Evolutionary conservation across 148 eudicot genomes (phyloP).

Genomic region (Camellia japonica): DNA sequence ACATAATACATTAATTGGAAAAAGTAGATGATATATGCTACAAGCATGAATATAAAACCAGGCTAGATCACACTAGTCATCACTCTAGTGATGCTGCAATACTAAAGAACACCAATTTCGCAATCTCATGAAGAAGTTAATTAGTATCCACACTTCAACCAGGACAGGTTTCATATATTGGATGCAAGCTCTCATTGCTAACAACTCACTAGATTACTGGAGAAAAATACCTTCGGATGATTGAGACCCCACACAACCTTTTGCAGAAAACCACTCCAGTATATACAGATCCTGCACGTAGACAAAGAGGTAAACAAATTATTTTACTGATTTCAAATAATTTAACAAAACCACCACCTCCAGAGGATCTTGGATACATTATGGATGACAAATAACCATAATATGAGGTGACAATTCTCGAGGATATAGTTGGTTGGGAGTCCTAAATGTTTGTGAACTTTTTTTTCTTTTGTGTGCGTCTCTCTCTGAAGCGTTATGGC

Average conservation of each 20-base stretch:
- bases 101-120: not conserved
- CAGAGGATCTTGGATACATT: not conserved
- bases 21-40: not conserved
- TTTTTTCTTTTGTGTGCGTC: not conserved
- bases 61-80: no score
- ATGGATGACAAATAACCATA: not conserved
- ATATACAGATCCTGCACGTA: conserved; percentile 48
- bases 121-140: not conserved
- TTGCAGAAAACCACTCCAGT: conserved; percentile 58
- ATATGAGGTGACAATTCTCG: not conserved
- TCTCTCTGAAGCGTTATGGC: no score
- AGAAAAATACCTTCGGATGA: conserved; percentile 51
- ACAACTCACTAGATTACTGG: not conserved
- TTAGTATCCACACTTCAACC: not conserved
- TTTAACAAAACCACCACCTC: not conserved
- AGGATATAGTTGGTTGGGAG: not conserved
- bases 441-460: not conserved
- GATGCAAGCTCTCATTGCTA: not conserved
- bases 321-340: not conserved
- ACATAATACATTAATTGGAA: not conserved
- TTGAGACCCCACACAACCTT: conserved; percentile 62
- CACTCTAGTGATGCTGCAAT: not conserved
- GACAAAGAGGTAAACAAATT: not conserved
- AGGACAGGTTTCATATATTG: not conserved
- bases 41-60: no score